Percentiles rank a stretch among this genome's conserved stretches.
These are phyloP conservation scores for Penicillium sp. DNA, from an alignment of 2,329 filamentous ascomycete genomes.

Conservation along the genomic window DNA sequence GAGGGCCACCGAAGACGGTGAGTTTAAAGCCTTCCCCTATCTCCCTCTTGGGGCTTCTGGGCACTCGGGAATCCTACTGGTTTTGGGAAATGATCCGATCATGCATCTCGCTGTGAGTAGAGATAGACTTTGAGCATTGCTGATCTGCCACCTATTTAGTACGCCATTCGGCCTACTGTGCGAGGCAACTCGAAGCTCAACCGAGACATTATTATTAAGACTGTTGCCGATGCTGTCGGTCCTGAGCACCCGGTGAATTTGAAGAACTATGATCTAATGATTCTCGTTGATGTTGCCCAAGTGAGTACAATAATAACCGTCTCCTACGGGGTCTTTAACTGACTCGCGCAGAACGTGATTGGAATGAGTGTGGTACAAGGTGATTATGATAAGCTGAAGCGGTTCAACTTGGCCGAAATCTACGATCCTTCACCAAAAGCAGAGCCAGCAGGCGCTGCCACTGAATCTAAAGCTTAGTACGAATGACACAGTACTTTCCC, in stretches of 20 bases:
- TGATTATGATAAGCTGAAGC: constrained; percentile 54
- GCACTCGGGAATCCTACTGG: background rate
- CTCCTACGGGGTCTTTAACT: constrained; percentile 6
- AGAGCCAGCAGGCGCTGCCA: background rate
- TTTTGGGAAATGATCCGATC: background rate
- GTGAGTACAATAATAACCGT: constrained; percentile 32
- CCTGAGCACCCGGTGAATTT: constrained; percentile 52
- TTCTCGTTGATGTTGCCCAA: constrained; percentile 56
- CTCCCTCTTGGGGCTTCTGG: background rate
- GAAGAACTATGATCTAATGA: constrained; percentile 52
- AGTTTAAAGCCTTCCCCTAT: constrained; percentile 13
- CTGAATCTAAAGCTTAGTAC: constrained; percentile 3
- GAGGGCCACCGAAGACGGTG: constrained; percentile 46
- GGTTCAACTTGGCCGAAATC: constrained; percentile 56
- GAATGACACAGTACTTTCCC: background rate
- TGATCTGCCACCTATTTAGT: constrained; percentile 36
- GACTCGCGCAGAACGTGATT: constrained; percentile 47
- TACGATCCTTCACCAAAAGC: constrained; percentile 42
- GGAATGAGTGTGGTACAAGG: constrained; percentile 55
- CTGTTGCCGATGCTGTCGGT: constrained; percentile 51
- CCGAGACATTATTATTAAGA: constrained; percentile 52
- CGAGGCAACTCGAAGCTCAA: constrained; percentile 52
- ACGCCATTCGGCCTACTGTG: constrained; percentile 54
- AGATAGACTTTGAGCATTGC: constrained; percentile 1
- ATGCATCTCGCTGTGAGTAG: background rate